A percentile compares a stretch with the other conserved stretches of the same genome.
Conservation (phyloP, 1,284 basidiomycete genomes). For the Leucoagaricus sp. region DNA sequence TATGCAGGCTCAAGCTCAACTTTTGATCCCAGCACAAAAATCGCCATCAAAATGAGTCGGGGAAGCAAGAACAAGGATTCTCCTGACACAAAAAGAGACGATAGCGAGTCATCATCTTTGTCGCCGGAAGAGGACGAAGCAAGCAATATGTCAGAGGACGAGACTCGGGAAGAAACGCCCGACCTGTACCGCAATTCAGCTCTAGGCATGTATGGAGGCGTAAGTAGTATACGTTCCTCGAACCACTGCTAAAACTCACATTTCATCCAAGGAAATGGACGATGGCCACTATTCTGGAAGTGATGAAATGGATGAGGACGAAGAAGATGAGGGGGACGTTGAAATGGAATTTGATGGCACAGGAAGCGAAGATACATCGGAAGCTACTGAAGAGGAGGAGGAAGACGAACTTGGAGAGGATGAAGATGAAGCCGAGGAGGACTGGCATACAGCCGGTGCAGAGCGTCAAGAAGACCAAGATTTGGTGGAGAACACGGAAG, state of each 20-base stretch:
- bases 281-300: slow-evolving; percentile 73
- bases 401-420: slow-evolving; percentile 59
- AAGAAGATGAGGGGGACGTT: slow-evolving; percentile 79
- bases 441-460: slow-evolving; percentile 69
- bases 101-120: slow-evolving; percentile 53
- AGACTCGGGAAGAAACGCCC: slow-evolving; percentile 78
- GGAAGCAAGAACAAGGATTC: slow-evolving; percentile 69
- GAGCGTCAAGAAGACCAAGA: slow-evolving; percentile 62
- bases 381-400: slow-evolving; percentile 66
- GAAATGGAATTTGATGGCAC: slow-evolving; percentile 88
- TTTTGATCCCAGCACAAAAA: slow-evolving; percentile 80
- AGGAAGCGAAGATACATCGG: slow-evolving; percentile 76
- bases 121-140: slow-evolving; percentile 70
- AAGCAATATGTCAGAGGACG: slow-evolving; percentile 58
- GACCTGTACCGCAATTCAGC: slow-evolving; percentile 97
- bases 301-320: slow-evolving; percentile 82
- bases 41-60: slow-evolving; percentile 97
- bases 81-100: slow-evolving; percentile 48
- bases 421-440: slow-evolving; percentile 32
- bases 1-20: neutral
- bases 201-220: slow-evolving; percentile 92
- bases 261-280: slow-evolving; percentile 76
- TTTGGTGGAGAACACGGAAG: slow-evolving; percentile 52
- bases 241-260: neutral
- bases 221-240: slow-evolving; percentile 41